These are phyloP conservation scores for Cafeteria roenbergensis DNA, from an alignment of 108 stramenopile species.

Conservation along the genomic window DNA sequence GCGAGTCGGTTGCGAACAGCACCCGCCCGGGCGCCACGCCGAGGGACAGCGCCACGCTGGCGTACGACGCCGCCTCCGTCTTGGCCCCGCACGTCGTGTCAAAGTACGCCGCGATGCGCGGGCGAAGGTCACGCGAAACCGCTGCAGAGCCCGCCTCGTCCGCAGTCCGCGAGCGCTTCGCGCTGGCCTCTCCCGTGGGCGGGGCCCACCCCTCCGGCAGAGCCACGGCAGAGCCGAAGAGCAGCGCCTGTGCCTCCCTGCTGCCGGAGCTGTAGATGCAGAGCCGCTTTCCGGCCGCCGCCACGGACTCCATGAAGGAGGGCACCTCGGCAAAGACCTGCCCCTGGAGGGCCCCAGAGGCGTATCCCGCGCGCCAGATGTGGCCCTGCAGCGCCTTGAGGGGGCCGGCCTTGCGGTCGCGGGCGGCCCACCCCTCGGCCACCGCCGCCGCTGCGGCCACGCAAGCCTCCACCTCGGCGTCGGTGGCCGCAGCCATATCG, in stretches of 20 bases:
- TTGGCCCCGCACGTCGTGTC: constrained; percentile 74
- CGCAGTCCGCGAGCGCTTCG: no score
- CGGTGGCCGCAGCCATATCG: background rate
- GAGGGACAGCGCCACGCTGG: constrained; percentile 51
- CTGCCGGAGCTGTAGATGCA: constrained; percentile 74
- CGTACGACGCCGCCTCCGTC: constrained; percentile 50
- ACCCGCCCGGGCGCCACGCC: constrained; percentile 53
- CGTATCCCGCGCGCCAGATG: constrained; percentile 62
- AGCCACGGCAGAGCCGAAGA: no score
- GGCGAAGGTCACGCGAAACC: no score
- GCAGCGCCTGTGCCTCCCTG: constrained; percentile 64
- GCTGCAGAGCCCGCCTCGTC: no score
- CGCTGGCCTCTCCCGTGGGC: no score
- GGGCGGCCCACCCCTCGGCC: constrained; percentile 47
- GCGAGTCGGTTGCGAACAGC: constrained; percentile 67
- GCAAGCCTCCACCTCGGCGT: background rate
- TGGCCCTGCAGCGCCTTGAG: constrained; percentile 64
- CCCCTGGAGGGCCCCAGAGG: constrained; percentile 51
- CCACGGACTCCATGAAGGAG: constrained; percentile 53
- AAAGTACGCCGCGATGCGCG: constrained; percentile 58
- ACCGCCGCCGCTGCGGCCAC: constrained; percentile 21
- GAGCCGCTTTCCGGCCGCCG: constrained; percentile 36
- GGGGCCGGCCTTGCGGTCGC: constrained; percentile 61
- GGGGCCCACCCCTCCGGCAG: no score
- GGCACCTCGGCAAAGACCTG: constrained; percentile 64